A percentile compares a stretch with the other conserved stretches of the same genome.
phyloP scores from a whole-genome alignment of 2,329 filamentous ascomycete genomes.

The Drechslera avenae region DNA sequence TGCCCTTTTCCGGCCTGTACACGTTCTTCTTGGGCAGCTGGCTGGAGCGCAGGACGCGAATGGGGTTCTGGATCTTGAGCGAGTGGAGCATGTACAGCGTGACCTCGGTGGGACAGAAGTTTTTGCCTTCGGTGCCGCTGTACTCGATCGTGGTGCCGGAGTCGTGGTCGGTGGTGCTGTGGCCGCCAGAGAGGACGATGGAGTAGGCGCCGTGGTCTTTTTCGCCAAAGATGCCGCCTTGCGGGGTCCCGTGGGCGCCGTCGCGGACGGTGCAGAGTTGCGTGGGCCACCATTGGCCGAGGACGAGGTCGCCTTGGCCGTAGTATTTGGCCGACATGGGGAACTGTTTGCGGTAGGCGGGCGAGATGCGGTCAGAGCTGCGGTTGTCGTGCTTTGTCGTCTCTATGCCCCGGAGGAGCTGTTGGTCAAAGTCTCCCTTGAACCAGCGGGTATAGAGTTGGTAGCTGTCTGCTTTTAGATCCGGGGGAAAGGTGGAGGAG shows the following conservation, averaged over 20 bases:
- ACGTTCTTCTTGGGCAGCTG: slow-evolving; percentile 45
- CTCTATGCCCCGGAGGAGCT: slow-evolving; percentile 55
- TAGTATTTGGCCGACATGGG: slow-evolving; percentile 37
- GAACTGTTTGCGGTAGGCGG: slow-evolving; percentile 22
- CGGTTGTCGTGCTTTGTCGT: slow-evolving; percentile 23
- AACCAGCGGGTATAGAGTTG: slow-evolving; percentile 56
- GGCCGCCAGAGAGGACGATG: slow-evolving; percentile 58
- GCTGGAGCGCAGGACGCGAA: slow-evolving; percentile 59
- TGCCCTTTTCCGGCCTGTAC: slow-evolving; percentile 55
- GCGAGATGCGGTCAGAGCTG: slow-evolving; percentile 34
- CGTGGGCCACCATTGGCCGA: slow-evolving; percentile 61
- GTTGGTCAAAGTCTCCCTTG: slow-evolving; percentile 48
- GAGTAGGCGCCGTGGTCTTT: slow-evolving; percentile 56
- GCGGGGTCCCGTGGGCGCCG: slow-evolving; percentile 58
- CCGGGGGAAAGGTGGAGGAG: slow-evolving; percentile 48
- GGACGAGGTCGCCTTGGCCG: slow-evolving; percentile 50
- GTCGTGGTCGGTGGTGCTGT: slow-evolving; percentile 57
- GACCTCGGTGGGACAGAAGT: slow-evolving; percentile 38
- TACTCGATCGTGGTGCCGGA: slow-evolving; percentile 57
- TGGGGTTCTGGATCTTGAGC: slow-evolving; percentile 37
- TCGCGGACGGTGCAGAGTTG: slow-evolving; percentile 58
- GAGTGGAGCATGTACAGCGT: slow-evolving; percentile 55
- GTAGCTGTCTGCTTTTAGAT: slow-evolving; percentile 55
- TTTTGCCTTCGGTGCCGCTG: slow-evolving; percentile 55
- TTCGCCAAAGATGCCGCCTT: slow-evolving; percentile 58